Base-by-base conservation (phyloP, 2,329 filamentous ascomycete genomes). In the Diplodia corticola region DNA sequence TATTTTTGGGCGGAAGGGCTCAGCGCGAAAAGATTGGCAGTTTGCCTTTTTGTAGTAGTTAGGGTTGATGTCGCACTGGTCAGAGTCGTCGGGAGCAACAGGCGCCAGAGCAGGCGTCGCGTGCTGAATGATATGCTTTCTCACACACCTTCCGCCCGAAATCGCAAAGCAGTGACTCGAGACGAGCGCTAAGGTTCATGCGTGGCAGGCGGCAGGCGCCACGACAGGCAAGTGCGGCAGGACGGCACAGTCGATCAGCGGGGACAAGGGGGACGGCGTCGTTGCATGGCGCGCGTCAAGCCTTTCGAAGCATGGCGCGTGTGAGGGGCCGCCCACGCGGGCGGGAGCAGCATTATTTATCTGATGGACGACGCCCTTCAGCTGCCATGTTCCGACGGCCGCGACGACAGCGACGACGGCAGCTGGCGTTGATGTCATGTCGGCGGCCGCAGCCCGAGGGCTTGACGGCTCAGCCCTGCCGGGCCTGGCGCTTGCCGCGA, bases 1-100 rank as follows among this genome's bases (percentile, higher is more conserved):
- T 44, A n/a, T 54, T 33, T n/a, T 33, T 24, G 44, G 57, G 57
- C 44, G 28, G 40, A 35, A 35, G 57, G 57, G 26, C 57, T 10
- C 26, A 24, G 26, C 35, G 60, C 60, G 60, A 51, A 63, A 53
- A 63, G 60, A 63, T 53, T 63, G 60, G 60, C 60, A 53, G 28
- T 63, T 51, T 63, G 49, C 44, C 40, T 51, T 63, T 63, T 61
- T 46, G 35, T 61, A 35, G 57, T 61, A 61, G 57, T 61, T 61
- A 49, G 54, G 55, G 37, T 28, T 24, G 48, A 61, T 24, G 22
- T n/a, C n/a, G n/a, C n/a, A n/a, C n/a, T n/a, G n/a, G n/a, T n/a
- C n/a, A n/a, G n/a, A n/a, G 51, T 40, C 53, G 53, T 13, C 24
- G 53, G 33, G 53, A 40, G 53, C 33, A 28, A 7, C 53, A 26